Conservation (phyloP, 192 early-diverging fungal species). For the Umbelopsis sp. region DNA sequence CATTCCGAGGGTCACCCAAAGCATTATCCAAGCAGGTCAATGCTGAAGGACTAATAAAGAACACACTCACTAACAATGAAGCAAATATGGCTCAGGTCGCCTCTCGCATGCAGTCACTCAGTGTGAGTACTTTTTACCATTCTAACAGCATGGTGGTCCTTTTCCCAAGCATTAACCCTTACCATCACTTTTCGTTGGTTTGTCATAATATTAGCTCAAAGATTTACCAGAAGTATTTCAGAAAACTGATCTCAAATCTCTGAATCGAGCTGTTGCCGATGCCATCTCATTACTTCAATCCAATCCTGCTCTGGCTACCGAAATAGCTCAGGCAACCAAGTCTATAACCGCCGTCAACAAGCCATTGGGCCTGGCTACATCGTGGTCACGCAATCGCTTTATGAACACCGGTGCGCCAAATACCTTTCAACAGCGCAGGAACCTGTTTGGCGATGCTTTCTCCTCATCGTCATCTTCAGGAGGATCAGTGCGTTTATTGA, state of each 20-base stretch:
- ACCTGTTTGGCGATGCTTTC: background rate
- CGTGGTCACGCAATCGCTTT: background rate
- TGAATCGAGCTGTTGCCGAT: background rate
- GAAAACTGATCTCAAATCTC: background rate
- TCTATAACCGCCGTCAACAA: background rate
- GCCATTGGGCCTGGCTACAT: background rate
- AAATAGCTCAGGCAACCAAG: background rate
- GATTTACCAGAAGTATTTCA: constrained; percentile 14
- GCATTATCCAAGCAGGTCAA: constrained; percentile 1
- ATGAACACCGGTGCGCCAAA: background rate
- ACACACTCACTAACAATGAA: background rate
- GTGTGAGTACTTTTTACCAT: background rate
- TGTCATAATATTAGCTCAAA: no score
- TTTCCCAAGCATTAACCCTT: background rate
- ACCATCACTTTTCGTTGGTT: background rate
- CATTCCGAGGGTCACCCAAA: constrained; percentile 12
- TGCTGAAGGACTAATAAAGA: background rate
- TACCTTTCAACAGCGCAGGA: background rate
- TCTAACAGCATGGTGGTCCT: background rate
- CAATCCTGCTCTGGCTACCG: background rate
- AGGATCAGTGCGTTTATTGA: constrained; percentile 44
- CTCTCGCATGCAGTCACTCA: constrained; percentile 10
- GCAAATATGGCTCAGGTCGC: background rate
- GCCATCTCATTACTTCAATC: constrained; percentile 1
- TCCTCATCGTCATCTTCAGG: constrained; percentile 6